Base-by-base conservation (phyloP, 768 basidiomycete species). In the Punctularia strigosozonata region DNA sequence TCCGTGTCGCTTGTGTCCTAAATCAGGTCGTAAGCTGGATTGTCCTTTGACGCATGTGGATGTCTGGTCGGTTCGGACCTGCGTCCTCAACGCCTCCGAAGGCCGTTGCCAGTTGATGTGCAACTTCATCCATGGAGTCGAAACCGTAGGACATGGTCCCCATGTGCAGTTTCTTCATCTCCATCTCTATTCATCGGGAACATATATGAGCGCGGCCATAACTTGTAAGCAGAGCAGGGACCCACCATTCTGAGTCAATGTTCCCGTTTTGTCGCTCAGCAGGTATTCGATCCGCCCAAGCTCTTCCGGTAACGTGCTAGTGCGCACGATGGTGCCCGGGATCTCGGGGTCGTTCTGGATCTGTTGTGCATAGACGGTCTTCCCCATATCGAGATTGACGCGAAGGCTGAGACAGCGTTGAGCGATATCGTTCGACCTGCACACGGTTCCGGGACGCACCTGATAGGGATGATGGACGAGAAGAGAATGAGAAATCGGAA, bases 331-430 rank as follows among this genome's bases (percentile, higher is more conserved):
- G 4, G 95, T 95, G 34, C 80, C 77, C 4, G 91, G 89, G 47
- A 99, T 99, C 59, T 97, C 89, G 32, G 49, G 54, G 61, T 98
- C 95, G 37, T 75, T 80, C 81, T 92, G 90, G 41, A 98, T 98
- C 47, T 91, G 86, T 31, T 85, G 80, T 0, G 89, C 91, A 50
- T 99, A 99, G 31, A 98, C 85, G 1, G 92, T 98, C 62, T 99
- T 99, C 41, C 95, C 95, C 92, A 99, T 98, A 58, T 99, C 95
- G 38, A 99, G 71, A 50, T 99, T 99, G 38, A 99, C 94, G n/a
- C 95, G 85, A 40, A 99, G 65, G 69, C 92, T 97, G 54, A 5
- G 22, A 13, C 17, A 25, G 31, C 12, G 18, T 25, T 39, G 14
- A 48, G 26, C 8, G 6, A 3, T 31, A 26, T 20, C 18, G 32